Conservation (phyloP, 208 protist genomes). For the Crithidia sp. region DNA sequence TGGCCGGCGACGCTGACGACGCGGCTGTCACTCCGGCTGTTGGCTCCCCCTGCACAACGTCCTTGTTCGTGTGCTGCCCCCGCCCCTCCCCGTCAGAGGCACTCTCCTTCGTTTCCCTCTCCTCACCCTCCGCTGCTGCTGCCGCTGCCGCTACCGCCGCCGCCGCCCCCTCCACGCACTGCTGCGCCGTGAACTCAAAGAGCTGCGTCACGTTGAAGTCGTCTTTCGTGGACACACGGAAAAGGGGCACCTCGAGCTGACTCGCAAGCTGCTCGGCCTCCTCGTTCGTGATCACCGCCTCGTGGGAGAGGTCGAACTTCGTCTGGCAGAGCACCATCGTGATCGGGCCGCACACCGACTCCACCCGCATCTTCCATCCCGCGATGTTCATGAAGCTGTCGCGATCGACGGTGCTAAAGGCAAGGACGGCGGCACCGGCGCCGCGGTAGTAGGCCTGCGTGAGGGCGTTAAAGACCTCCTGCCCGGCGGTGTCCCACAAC, state of each 20-base stretch:
- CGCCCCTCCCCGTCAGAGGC: not conserved
- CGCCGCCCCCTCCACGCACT: slow-evolving; percentile 42
- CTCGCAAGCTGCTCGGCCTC: slow-evolving; percentile 89
- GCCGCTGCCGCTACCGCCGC: slow-evolving; percentile 10
- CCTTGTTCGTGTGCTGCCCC: not conserved
- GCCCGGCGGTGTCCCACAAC: slow-evolving; percentile 96
- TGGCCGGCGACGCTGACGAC: not conserved
- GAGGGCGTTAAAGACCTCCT: slow-evolving; percentile 94
- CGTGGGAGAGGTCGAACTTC: slow-evolving; percentile 93
- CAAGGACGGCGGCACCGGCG: slow-evolving; percentile 82
- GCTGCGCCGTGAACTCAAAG: slow-evolving; percentile 85
- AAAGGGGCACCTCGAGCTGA: slow-evolving; percentile 85
- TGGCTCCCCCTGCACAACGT: not conserved
- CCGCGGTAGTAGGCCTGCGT: slow-evolving; percentile 94
- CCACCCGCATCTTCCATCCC: slow-evolving; percentile 89
- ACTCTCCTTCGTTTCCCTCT: not conserved
- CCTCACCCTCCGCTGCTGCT: not conserved
- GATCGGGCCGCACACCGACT: slow-evolving; percentile 81
- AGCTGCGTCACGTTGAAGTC: slow-evolving; percentile 93
- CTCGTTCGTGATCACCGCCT: slow-evolving; percentile 75
- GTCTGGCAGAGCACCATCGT: slow-evolving; percentile 94
- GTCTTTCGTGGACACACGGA: slow-evolving; percentile 92
- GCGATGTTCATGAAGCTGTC: slow-evolving; percentile 87
- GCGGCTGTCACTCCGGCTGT: not conserved
- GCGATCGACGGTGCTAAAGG: slow-evolving; percentile 92